A percentile compares a stretch with the other conserved stretches of the same genome.
Conservation (phyloP, 768 basidiomycete species). For the Russula emetica region DNA sequence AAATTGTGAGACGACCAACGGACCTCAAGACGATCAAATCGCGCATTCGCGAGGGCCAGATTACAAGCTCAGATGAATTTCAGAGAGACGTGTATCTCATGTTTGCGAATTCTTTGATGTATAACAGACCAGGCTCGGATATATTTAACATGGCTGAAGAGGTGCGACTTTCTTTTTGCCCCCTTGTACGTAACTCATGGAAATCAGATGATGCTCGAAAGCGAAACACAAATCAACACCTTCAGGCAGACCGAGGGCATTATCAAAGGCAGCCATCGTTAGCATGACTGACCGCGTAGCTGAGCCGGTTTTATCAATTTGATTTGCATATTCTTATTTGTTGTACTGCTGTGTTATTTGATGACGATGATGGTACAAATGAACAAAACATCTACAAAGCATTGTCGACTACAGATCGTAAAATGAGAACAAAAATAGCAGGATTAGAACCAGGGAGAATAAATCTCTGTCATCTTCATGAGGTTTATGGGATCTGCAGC, state of each 20-base stretch:
- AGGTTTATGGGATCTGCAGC: conserved; percentile 86
- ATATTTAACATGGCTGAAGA: conserved; percentile 90
- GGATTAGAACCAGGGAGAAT: conserved; percentile 76
- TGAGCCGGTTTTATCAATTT: not conserved
- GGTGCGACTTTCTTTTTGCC: conserved; percentile 44
- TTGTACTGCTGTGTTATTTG: conserved; percentile 21
- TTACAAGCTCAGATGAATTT: conserved; percentile 79
- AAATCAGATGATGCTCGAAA: conserved; percentile 71
- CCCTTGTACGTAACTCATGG: not conserved
- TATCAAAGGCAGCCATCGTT: conserved; percentile 25
- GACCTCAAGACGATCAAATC: conserved; percentile 90
- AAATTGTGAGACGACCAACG: conserved; percentile 92
- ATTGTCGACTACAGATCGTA: conserved; percentile 17
- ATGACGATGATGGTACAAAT: conserved; percentile 12
- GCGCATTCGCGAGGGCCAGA: conserved; percentile 78
- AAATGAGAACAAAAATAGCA: conserved; percentile 10
- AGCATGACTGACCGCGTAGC: not conserved
- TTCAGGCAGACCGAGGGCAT: conserved; percentile 77
- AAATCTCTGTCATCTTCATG: conserved; percentile 80
- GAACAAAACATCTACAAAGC: conserved; percentile 16
- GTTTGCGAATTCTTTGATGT: conserved; percentile 98
- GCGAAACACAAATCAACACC: conserved; percentile 58
- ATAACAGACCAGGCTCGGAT: conserved; percentile 81
- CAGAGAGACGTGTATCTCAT: conserved; percentile 88
- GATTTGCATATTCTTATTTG: conserved; percentile 14